Percentiles rank a stretch among this genome's conserved stretches.
phyloP scores from a whole-genome alignment of 306 rosid species.

The Cucurbita argyrosperma region DNA sequence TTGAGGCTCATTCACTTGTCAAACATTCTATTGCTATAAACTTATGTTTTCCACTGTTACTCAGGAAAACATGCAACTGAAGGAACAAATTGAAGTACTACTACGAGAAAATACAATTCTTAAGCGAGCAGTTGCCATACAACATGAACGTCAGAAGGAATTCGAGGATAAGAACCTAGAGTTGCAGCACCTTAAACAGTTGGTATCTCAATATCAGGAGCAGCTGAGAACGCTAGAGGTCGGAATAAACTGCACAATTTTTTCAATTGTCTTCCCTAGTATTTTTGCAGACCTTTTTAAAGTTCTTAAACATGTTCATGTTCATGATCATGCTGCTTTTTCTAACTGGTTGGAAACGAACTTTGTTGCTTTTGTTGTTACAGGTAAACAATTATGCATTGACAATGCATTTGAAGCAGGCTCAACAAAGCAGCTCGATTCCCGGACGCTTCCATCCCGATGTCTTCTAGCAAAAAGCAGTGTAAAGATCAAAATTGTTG shows the following conservation, averaged over 20 bases:
- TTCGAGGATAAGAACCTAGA: conserved; percentile 49
- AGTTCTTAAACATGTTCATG: neutral
- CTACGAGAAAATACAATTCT: conserved; percentile 60
- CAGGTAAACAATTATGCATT: conserved; percentile 80
- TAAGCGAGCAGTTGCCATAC: conserved; percentile 69
- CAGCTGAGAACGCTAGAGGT: conserved; percentile 84
- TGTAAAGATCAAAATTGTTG: neutral
- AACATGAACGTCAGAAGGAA: conserved; percentile 69
- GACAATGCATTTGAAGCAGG: conserved; percentile 90
- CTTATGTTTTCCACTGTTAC: neutral
- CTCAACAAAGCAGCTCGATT: conserved; percentile 62
- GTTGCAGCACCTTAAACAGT: conserved; percentile 62
- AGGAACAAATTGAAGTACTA: conserved; percentile 61
- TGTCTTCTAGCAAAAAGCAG: conserved; percentile 35
- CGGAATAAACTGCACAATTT: conserved; percentile 3
- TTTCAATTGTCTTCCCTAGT: neutral
- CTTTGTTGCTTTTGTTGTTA: conserved; percentile 4
- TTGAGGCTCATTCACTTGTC: neutral
- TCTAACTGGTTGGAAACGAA: neutral
- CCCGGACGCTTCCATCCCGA: conserved; percentile 78
- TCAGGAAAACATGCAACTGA: conserved; percentile 73
- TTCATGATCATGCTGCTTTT: neutral
- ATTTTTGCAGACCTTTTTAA: neutral
- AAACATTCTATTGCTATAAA: neutral
- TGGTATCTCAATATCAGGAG: conserved; percentile 73